These are phyloP conservation scores for Basidiobolus meristosporus DNA, from an alignment of 371 early-diverging fungal species.

Conservation along the genomic window DNA sequence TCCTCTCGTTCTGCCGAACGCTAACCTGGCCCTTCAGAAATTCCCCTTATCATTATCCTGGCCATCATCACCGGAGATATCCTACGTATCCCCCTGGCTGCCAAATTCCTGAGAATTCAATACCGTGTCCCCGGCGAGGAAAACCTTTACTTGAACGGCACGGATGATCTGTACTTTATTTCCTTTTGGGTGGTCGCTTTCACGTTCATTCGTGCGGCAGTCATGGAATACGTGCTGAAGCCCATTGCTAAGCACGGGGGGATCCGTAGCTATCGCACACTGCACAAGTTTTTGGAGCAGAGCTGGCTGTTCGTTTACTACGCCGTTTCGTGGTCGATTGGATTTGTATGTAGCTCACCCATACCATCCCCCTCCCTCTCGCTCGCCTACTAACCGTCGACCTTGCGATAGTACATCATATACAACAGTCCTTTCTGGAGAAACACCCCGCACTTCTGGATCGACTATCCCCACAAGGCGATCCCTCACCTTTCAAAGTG, in stretches of 20 bases:
- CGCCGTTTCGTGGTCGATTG: not conserved
- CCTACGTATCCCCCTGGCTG: too few relatives aligned
- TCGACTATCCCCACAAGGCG: slow-evolving; percentile 1
- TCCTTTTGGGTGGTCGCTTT: not conserved
- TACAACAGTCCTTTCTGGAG: not conserved
- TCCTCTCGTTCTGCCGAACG: too few relatives aligned
- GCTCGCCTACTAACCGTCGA: not conserved
- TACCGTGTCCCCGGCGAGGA: too few relatives aligned
- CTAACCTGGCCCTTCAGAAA: too few relatives aligned
- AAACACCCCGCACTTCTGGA: not conserved
- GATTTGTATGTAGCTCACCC: not conserved
- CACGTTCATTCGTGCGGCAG: not conserved
- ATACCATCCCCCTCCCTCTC: not conserved
- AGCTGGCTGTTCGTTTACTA: not conserved
- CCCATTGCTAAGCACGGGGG: not conserved
- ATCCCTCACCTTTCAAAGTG: slow-evolving; percentile 15
- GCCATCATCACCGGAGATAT: too few relatives aligned
- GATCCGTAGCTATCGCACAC: not conserved
- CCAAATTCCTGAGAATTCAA: too few relatives aligned
- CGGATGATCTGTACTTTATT: slow-evolving; percentile 2
- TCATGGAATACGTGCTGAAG: not conserved
- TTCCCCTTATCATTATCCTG: too few relatives aligned
- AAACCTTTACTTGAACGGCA: too few relatives aligned
- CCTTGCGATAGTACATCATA: slow-evolving; percentile 8
- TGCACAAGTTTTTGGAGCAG: not conserved